Percentiles rank a stretch among this genome's conserved stretches.
phyloP scores from a whole-genome alignment of 257 asterid genomes.

The Solanum ossicruentum region DNA sequence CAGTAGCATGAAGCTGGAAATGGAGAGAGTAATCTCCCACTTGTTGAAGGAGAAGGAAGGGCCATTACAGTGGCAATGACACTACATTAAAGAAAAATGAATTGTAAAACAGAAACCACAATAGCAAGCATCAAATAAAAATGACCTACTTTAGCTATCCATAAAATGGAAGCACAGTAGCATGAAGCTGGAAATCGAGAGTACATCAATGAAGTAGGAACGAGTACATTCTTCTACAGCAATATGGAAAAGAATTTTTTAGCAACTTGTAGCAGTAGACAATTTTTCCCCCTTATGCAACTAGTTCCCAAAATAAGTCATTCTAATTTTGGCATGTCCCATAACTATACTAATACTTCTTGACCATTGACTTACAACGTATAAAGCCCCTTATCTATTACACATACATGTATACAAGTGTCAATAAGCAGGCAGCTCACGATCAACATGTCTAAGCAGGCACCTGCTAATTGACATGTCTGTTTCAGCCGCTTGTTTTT shows the following conservation, averaged over 20 bases:
- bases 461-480: no score
- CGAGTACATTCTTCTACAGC: neutral
- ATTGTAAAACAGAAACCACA: neutral
- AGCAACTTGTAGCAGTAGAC: neutral
- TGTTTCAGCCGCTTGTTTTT: no score
- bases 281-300: neutral
- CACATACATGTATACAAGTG: neutral
- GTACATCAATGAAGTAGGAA: neutral
- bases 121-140: constrained; percentile 1
- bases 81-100: constrained; percentile 26
- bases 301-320: neutral
- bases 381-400: neutral
- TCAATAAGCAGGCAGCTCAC: no score
- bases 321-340: neutral
- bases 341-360: neutral
- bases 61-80: constrained; percentile 59
- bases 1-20: neutral
- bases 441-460: no score
- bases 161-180: neutral
- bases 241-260: neutral
- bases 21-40: constrained; percentile 53
- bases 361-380: neutral
- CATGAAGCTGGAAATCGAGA: neutral
- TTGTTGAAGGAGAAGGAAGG: constrained; percentile 57
- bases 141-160: neutral